A percentile compares a stretch with the other conserved stretches of the same genome.
Evolutionary conservation across 2,329 filamentous ascomycete genomes (phyloP).

Genomic region (Aspergillaceae sp.): DNA sequence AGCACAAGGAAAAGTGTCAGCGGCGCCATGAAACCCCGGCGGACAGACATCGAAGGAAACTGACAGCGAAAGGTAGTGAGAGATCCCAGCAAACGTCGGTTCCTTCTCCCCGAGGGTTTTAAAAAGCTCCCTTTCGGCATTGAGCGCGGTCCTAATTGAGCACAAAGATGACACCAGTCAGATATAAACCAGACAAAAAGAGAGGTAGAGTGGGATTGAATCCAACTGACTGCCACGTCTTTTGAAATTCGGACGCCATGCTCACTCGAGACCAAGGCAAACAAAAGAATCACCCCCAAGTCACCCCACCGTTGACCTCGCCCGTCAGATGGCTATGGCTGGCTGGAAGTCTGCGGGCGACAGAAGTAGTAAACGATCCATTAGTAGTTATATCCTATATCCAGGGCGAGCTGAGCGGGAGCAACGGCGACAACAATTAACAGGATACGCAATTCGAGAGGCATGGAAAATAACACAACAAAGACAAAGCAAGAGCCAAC

Average conservation of each 20-base stretch:
- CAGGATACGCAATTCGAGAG: background rate
- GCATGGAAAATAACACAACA: background rate
- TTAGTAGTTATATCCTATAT: constrained; percentile 25
- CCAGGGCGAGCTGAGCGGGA: constrained; percentile 3
- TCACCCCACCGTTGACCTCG: constrained; percentile 45
- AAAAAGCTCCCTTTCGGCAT: constrained; percentile 42
- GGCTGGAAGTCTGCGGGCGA: constrained; percentile 42
- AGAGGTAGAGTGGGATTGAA: background rate
- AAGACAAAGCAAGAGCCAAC: background rate
- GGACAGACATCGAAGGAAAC: constrained; percentile 5
- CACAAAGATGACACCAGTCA: constrained; percentile 10
- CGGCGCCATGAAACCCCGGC: no score
- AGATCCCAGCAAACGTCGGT: constrained; percentile 43
- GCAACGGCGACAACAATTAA: background rate
- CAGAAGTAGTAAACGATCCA: constrained; percentile 47
- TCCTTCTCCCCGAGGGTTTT: constrained; percentile 43
- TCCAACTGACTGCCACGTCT: constrained; percentile 45
- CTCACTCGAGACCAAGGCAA: constrained; percentile 19
- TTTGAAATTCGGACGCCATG: constrained; percentile 40
- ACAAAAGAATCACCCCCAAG: constrained; percentile 16
- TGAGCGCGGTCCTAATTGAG: constrained; percentile 27
- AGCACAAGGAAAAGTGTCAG: no score
- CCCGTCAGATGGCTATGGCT: constrained; percentile 52
- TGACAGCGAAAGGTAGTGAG: constrained; percentile 36
- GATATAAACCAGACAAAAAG: background rate